These are phyloP conservation scores for Yamadazyma conglobata DNA, from an alignment of 1,139 yeast species.

Conservation along the genomic window DNA sequence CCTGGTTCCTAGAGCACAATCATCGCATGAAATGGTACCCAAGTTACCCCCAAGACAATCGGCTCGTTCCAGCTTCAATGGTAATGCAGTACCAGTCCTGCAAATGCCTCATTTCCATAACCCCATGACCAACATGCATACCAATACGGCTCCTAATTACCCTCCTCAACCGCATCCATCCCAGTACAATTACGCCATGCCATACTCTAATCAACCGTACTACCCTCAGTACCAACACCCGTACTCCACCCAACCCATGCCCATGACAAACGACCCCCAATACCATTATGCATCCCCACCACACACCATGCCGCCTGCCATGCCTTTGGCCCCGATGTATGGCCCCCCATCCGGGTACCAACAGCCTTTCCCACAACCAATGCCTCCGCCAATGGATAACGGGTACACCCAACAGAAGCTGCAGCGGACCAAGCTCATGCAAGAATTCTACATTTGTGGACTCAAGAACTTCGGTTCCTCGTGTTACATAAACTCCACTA, in stretches of 20 bases:
- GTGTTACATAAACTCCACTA: slow-evolving; percentile 67
- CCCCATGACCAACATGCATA: slow-evolving; percentile 2
- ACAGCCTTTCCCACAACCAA: slow-evolving; percentile 13
- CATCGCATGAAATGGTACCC: neutral
- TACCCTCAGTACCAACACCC: too few relatives aligned
- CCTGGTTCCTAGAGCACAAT: too few relatives aligned
- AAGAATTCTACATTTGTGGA: slow-evolving; percentile 58
- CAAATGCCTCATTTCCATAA: slow-evolving; percentile 3
- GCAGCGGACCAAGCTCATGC: slow-evolving; percentile 17
- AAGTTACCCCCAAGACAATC: slow-evolving; percentile 1
- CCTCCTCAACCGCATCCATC: slow-evolving; percentile 1
- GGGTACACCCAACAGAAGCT: slow-evolving; percentile 13
- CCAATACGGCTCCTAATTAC: slow-evolving; percentile 1
- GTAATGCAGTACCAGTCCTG: slow-evolving; percentile 1
- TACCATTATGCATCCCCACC: too few relatives aligned
- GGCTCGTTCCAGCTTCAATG: neutral
- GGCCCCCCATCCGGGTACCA: neutral
- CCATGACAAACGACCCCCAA: neutral
- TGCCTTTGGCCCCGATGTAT: neutral
- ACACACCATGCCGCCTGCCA: neutral
- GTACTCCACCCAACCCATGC: too few relatives aligned
- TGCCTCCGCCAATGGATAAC: slow-evolving; percentile 3
- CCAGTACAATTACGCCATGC: too few relatives aligned
- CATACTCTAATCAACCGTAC: too few relatives aligned
- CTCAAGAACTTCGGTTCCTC: slow-evolving; percentile 67